Conservation (phyloP, 1,139 yeast genomes). For the Scheffersomyces stambukii region DNA sequence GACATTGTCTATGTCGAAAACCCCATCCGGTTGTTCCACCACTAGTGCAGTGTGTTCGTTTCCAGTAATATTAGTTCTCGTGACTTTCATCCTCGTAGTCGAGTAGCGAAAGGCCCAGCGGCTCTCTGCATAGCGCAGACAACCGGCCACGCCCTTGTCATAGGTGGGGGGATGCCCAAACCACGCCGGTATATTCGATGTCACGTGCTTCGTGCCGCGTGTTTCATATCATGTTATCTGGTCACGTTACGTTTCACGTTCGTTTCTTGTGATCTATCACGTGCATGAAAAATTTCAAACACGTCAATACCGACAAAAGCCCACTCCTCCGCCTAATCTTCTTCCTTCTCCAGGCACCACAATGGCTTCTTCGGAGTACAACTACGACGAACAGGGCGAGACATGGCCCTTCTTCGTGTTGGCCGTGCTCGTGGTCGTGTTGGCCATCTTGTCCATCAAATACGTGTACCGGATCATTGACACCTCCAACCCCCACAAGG, state of each 20-base stretch:
- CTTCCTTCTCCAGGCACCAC: neutral
- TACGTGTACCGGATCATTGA: slow-evolving; percentile 29
- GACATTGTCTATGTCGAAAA: slow-evolving; percentile 89
- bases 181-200: too few species aligned
- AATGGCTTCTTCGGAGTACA: slow-evolving; percentile 45
- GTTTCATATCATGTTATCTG: too few species aligned
- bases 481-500: slow-evolving; percentile 18
- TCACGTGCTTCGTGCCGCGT: too few species aligned
- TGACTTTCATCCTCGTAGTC: too few species aligned
- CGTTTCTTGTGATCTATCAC: too few species aligned
- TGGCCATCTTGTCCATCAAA: slow-evolving; percentile 65
- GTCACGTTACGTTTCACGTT: too few species aligned
- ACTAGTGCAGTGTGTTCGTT: slow-evolving; percentile 34
- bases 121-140: too few species aligned
- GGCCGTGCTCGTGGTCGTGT: slow-evolving; percentile 58
- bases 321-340: neutral
- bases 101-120: too few species aligned
- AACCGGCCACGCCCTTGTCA: too few species aligned
- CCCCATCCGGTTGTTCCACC: slow-evolving; percentile 97
- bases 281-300: slow-evolving; percentile 1
- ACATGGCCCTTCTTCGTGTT: slow-evolving; percentile 94
- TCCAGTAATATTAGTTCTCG: slow-evolving; percentile 1
- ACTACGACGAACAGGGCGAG: slow-evolving; percentile 86
- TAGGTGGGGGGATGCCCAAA: too few species aligned
- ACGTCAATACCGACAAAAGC: slow-evolving; percentile 3